Conservation (phyloP, 805 yeast species). For the Starmera amethionina region DNA sequence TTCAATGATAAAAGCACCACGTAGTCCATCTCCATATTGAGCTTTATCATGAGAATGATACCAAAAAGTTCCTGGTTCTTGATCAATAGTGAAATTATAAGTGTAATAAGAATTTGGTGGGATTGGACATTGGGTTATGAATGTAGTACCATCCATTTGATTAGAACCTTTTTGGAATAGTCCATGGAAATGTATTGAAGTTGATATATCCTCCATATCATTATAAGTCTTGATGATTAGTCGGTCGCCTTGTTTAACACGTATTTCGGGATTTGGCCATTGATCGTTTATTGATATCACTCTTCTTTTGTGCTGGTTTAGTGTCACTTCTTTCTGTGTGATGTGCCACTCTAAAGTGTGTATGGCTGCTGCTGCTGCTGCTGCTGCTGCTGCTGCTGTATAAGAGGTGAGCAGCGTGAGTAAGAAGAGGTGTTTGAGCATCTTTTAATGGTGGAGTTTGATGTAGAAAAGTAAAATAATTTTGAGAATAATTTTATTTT, state of each 20-base stretch:
- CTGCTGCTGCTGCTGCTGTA: no score
- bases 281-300: slow-evolving; percentile 50
- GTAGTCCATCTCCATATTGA: slow-evolving; percentile 38
- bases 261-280: slow-evolving; percentile 42
- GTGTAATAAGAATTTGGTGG: slow-evolving; percentile 29
- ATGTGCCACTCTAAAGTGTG: slow-evolving; percentile 24
- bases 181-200: slow-evolving; percentile 50
- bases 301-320: slow-evolving; percentile 33
- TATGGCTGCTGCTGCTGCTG: not conserved
- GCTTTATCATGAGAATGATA: slow-evolving; percentile 42
- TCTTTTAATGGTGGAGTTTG: not conserved
- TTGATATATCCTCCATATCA: slow-evolving; percentile 27
- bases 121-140: slow-evolving; percentile 40
- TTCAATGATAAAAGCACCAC: slow-evolving; percentile 36
- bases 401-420: not conserved
- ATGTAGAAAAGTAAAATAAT: not conserved
- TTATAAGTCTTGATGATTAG: slow-evolving; percentile 31
- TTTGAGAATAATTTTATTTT: no score
- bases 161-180: slow-evolving; percentile 35
- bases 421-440: not conserved
- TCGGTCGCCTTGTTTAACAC: slow-evolving; percentile 31
- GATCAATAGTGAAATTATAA: slow-evolving; percentile 32
- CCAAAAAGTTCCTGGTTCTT: slow-evolving; percentile 41
- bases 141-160: slow-evolving; percentile 41
- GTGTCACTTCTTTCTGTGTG: slow-evolving; percentile 25